phyloP scores from a whole-genome alignment of 768 basidiomycete species.

The Mycena galericulata region DNA sequence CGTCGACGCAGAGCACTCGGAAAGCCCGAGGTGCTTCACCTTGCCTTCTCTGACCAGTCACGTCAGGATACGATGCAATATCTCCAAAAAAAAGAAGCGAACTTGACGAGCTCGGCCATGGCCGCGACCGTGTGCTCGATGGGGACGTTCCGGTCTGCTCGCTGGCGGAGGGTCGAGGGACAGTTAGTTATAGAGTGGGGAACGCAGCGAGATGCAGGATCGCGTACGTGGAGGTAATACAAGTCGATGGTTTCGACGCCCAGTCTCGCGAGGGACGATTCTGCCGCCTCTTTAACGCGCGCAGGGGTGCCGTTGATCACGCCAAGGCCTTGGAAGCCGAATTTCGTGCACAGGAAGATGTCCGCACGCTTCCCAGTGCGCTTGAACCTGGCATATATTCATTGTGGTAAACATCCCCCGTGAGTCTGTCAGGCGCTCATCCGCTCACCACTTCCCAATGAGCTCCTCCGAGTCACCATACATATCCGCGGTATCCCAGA shows the following conservation, averaged over 20 bases:
- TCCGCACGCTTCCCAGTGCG: neutral
- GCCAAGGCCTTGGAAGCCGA: neutral
- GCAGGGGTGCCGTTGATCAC: neutral
- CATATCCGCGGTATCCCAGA: neutral
- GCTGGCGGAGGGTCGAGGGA: too few relatives aligned
- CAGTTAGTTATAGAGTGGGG: too few relatives aligned
- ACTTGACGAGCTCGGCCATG: slow-evolving; percentile 26
- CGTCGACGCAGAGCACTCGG: slow-evolving; percentile 46
- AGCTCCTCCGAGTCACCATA: neutral
- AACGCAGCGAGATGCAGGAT: too few relatives aligned
- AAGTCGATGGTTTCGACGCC: neutral
- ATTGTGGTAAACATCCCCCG: neutral
- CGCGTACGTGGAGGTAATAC: neutral
- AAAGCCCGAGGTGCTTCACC: slow-evolving; percentile 51
- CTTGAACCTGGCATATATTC: neutral
- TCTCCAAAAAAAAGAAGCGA: neutral
- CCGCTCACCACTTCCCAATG: neutral
- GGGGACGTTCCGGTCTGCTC: slow-evolving; percentile 21
- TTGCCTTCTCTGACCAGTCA: slow-evolving; percentile 44
- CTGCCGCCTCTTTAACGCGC: neutral
- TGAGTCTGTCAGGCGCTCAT: neutral
- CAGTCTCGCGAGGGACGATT: neutral
- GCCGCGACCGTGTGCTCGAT: slow-evolving; percentile 33
- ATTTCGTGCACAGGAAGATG: neutral
- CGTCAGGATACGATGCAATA: neutral